A percentile compares a stretch with the other conserved stretches of the same genome.
Conservation (phyloP, 176 grass and related monocot species). For the Tillandsia fasciculata region DNA sequence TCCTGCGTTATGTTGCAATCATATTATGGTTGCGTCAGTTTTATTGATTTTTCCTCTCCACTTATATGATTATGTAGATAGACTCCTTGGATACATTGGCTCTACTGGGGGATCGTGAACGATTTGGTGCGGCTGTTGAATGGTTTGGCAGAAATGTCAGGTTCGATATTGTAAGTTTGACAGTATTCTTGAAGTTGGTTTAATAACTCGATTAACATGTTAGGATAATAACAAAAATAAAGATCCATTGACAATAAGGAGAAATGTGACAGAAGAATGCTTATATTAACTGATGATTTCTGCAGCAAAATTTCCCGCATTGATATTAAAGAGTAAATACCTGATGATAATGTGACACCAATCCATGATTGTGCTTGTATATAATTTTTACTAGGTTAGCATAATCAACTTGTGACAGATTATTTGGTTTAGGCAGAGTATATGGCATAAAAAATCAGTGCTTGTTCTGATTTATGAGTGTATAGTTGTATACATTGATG, state of each 20-base stretch:
- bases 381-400: too few species aligned
- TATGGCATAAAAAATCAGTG: too few species aligned
- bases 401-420: too few species aligned
- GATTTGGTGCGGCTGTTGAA: slow-evolving; percentile 68
- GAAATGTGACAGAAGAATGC: too few species aligned
- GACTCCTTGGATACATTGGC: slow-evolving; percentile 93
- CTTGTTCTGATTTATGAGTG: too few species aligned
- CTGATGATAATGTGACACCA: too few species aligned
- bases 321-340: too few species aligned
- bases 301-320: background rate
- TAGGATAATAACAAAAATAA: background rate
- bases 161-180: slow-evolving; percentile 85
- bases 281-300: background rate
- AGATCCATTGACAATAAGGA: too few species aligned
- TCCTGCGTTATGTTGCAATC: background rate
- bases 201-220: background rate
- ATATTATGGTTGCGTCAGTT: slow-evolving; percentile 5
- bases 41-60: slow-evolving; percentile 11
- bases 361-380: too few species aligned
- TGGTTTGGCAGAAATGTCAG: slow-evolving; percentile 87
- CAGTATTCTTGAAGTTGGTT: slow-evolving; percentile 29
- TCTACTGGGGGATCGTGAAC: slow-evolving; percentile 72
- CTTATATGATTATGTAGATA: slow-evolving; percentile 40
- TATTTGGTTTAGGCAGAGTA: too few species aligned
- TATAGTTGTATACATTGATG: too few species aligned